These are phyloP conservation scores for Cucurbitaria berberidis DNA, from an alignment of 2,329 filamentous ascomycete species.

Conservation along the genomic window DNA sequence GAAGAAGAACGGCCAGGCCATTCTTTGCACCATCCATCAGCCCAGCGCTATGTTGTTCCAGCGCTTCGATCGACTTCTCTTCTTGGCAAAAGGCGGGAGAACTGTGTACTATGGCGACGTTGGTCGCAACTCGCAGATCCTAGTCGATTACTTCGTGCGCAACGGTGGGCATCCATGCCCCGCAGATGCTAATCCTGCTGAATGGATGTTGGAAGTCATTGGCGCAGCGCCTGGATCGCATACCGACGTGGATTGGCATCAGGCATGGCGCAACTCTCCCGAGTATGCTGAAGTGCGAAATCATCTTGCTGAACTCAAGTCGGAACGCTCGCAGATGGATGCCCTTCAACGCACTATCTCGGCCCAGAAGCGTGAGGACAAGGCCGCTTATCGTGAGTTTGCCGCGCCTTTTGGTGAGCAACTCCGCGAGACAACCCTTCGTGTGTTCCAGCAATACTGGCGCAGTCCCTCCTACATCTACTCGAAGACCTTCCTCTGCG, in stretches of 20 bases:
- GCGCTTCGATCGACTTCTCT: slow-evolving; percentile 81
- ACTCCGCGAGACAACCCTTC: slow-evolving; percentile 69
- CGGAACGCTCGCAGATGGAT: slow-evolving; percentile 43
- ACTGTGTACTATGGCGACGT: slow-evolving; percentile 85
- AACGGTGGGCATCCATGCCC: slow-evolving; percentile 72
- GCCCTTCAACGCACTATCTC: slow-evolving; percentile 48
- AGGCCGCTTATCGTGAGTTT: slow-evolving; percentile 74
- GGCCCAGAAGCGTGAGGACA: slow-evolving; percentile 52
- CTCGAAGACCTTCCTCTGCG: slow-evolving; percentile 74
- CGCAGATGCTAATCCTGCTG: slow-evolving; percentile 75
- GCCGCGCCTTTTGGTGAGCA: slow-evolving; percentile 76
- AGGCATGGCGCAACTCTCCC: slow-evolving; percentile 56
- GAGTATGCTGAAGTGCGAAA: slow-evolving; percentile 54
- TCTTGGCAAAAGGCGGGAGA: slow-evolving; percentile 75
- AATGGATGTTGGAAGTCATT: slow-evolving; percentile 74
- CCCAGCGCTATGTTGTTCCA: slow-evolving; percentile 96
- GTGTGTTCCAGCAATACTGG: slow-evolving; percentile 93
- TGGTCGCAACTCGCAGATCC: slow-evolving; percentile 69
- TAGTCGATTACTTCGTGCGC: slow-evolving; percentile 78
- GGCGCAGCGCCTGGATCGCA: slow-evolving; percentile 58
- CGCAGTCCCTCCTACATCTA: slow-evolving; percentile 89
- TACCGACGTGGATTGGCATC: slow-evolving; percentile 59
- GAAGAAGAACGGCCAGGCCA: slow-evolving; percentile 79
- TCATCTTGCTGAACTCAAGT: slow-evolving; percentile 55
- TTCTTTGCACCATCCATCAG: slow-evolving; percentile 97